Evolutionary conservation across 148 eudicot genomes (phyloP).

Genomic region (Rhododendron griersonianum): DNA sequence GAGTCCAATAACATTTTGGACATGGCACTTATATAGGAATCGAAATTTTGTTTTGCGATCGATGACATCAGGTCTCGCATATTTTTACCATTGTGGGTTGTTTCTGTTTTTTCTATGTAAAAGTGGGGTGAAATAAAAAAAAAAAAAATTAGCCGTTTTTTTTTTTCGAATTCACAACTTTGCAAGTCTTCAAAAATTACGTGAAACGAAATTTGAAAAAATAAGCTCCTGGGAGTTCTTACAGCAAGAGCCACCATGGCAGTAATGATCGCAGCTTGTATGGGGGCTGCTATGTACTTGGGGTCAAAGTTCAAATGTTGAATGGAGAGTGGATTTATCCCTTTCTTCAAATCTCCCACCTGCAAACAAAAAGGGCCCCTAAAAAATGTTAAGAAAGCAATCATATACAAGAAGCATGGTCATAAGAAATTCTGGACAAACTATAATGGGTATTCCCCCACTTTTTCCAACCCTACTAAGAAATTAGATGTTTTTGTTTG

Average conservation of each 20-base stretch:
- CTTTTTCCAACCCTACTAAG: neutral
- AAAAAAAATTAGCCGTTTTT: no score
- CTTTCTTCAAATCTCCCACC: slow-evolving; percentile 78
- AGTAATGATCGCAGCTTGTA: slow-evolving; percentile 73
- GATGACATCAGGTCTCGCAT: no score
- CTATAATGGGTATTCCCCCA: neutral
- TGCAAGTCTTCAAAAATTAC: no score
- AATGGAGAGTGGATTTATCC: slow-evolving; percentile 65
- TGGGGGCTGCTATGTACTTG: slow-evolving; percentile 47
- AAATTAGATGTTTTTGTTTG: neutral
- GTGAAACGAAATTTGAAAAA: neutral
- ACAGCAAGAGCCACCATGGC: slow-evolving; percentile 75
- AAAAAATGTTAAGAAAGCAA: neutral
- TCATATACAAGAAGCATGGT: neutral
- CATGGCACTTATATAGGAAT: neutral
- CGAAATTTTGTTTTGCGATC: no score
- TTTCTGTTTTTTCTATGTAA: no score
- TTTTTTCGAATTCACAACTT: no score
- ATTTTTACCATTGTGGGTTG: no score
- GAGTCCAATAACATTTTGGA: neutral
- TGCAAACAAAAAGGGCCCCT: slow-evolving; percentile 11
- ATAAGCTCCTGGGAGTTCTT: slow-evolving; percentile 19
- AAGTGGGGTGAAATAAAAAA: no score
- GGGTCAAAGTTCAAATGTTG: slow-evolving; percentile 47
- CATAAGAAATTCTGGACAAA: neutral